Conservation (phyloP, 1,284 basidiomycete species). For the Singerocomus inundabilis region DNA sequence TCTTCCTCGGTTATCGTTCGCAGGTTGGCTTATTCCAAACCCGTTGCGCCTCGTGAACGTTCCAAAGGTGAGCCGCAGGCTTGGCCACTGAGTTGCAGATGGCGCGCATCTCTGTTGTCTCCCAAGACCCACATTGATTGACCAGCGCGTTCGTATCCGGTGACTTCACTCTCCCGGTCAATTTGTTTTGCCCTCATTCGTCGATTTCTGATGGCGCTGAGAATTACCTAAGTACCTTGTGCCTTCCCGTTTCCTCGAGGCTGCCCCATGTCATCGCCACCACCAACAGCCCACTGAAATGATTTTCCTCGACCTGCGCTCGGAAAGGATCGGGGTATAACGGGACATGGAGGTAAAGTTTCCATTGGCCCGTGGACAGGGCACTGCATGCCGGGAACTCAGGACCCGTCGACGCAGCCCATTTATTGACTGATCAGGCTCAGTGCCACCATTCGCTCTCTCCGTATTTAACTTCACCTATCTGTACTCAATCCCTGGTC, state of each 20-base stretch:
- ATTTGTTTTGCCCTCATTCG: constrained; percentile 3
- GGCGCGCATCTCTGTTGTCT: no score
- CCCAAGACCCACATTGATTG: not conserved
- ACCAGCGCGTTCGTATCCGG: not conserved
- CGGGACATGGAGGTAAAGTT: constrained; percentile 19
- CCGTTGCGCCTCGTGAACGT: not conserved
- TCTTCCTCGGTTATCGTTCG: not conserved
- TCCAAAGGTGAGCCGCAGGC: not conserved
- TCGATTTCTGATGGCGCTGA: not conserved
- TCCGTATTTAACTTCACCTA: constrained; percentile 21
- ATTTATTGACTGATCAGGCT: constrained; percentile 14
- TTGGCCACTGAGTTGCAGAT: not conserved
- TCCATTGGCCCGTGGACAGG: constrained; percentile 21
- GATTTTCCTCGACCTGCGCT: constrained; percentile 13
- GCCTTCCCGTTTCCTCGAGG: constrained; percentile 22
- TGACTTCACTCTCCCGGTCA: not conserved
- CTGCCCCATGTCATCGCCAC: constrained; percentile 25
- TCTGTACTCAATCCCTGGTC: not conserved
- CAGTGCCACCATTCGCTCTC: constrained; percentile 9
- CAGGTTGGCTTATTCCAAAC: not conserved
- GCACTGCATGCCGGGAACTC: constrained; percentile 22
- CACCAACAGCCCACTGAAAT: constrained; percentile 6
- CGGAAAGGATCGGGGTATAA: constrained; percentile 18
- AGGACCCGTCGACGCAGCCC: not conserved
- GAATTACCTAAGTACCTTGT: constrained; percentile 14